A percentile compares a stretch with the other conserved stretches of the same genome.
These are phyloP conservation scores for Phytophthora chlamydospora DNA, from an alignment of 352 stramenopile genomes.

Conservation along the genomic window DNA sequence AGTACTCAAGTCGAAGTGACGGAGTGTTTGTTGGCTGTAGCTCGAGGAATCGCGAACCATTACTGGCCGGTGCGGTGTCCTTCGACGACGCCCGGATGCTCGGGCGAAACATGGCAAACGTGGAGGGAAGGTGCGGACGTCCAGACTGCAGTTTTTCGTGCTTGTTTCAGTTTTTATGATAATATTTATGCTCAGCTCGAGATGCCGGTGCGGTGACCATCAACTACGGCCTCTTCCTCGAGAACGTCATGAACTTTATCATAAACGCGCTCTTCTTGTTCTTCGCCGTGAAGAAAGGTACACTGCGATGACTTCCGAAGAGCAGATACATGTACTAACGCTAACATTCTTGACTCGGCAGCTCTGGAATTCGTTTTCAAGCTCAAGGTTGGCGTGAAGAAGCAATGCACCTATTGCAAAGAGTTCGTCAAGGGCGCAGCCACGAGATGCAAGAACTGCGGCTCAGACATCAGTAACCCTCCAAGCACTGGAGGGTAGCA, in stretches of 20 bases:
- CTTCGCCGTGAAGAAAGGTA: constrained; percentile 75
- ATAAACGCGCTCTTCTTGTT: constrained; percentile 79
- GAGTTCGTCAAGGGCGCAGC: constrained; percentile 72
- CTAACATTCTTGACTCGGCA: constrained; percentile 16
- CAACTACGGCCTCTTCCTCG: constrained; percentile 71
- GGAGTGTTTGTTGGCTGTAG: constrained; percentile 17
- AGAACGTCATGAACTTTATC: constrained; percentile 80
- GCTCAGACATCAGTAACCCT: constrained; percentile 27
- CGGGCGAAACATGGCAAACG: constrained; percentile 58
- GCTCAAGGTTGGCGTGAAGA: constrained; percentile 65
- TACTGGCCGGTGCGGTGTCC: constrained; percentile 65
- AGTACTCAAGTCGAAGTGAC: neutral
- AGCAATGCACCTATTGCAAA: constrained; percentile 70
- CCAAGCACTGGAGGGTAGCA: constrained; percentile 7
- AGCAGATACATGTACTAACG: neutral
- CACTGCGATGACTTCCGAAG: neutral
- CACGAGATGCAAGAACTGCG: constrained; percentile 45
- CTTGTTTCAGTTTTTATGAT: too few species aligned
- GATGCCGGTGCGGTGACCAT: constrained; percentile 65
- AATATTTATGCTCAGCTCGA: constrained; percentile 38
- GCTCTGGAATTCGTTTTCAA: constrained; percentile 68
- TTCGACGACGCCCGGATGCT: constrained; percentile 37
- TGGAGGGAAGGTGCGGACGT: constrained; percentile 57
- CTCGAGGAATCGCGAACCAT: constrained; percentile 66
- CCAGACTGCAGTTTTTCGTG: too few species aligned